Conservation (phyloP, 176 grass and related monocot species). For the maize (Zea mays) region Zm-B73-REFERENCE-NAM-5.0 NC_050097.1:11181501-11182000, state of each 20-base stretch:
- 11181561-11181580: neutral
- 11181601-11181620: neutral
- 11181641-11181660: neutral
- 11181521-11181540: neutral
- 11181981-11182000: conserved; percentile 21
- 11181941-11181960: neutral
- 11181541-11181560: neutral
- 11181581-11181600: neutral
- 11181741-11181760: neutral
- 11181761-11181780: neutral
- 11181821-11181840: conserved; percentile 7
- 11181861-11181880: neutral
- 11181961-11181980: conserved; percentile 38
- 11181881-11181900: neutral
- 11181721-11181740: neutral
- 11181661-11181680: neutral
- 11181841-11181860: neutral
- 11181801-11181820: neutral
- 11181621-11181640: neutral
- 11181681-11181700: conserved; percentile 3
- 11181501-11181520: too few relatives aligned
- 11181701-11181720: neutral
- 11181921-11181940: neutral
- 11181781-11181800: neutral
- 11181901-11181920: neutral